Base-by-base conservation (phyloP, 768 basidiomycete species). In the Suillus variegatus region DNA sequence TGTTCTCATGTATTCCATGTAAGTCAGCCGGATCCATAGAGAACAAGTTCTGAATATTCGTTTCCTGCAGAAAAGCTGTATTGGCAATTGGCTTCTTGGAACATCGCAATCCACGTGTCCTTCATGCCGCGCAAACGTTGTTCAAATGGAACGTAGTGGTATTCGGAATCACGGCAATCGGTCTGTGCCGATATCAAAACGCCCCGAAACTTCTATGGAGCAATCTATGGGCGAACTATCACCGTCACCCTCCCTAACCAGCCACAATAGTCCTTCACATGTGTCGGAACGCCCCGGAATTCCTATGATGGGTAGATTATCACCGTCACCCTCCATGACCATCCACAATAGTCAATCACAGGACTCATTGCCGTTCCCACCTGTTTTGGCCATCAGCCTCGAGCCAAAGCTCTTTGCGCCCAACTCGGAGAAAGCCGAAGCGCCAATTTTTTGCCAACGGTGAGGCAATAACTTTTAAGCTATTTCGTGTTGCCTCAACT, bases 1-100 rank as follows among this genome's bases (percentile, higher is more conserved):
- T 63, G 62, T 18, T 35, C 62, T 38, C 62, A 63, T 28, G 62
- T 63, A 10, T 63, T 63, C 52, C 62, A 63, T 41, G 62, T 63
- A 63, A 63, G 62, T 14, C 14, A 20, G 18, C 22, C 22, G 14
- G 22, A 20, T 25, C 22, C 20, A 63, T 18, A 10, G 46, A n/a
- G 46, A 38, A 63, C 38, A 16, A 49, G 20, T n/a, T 16, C 28
- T 63, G 40, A 63, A 32, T 38, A 13, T 36, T 22, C 1, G 13
- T n/a, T 38, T 54, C 52, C 16, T 38, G 22, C 62, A 63, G 62
- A 56, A 10, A 54, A 13, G 22, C 32, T 63, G 62, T 40, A 63
- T 63, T 40, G 52, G 40, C 13, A 22, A 32, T 6, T 63, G 62
- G 62, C 52, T 63, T 43, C 3, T 60, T 44, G 41, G 8, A 44